Base-by-base conservation (phyloP, 2,329 filamentous ascomycete species). In the Fonsecaea pedrosoi region DNA sequence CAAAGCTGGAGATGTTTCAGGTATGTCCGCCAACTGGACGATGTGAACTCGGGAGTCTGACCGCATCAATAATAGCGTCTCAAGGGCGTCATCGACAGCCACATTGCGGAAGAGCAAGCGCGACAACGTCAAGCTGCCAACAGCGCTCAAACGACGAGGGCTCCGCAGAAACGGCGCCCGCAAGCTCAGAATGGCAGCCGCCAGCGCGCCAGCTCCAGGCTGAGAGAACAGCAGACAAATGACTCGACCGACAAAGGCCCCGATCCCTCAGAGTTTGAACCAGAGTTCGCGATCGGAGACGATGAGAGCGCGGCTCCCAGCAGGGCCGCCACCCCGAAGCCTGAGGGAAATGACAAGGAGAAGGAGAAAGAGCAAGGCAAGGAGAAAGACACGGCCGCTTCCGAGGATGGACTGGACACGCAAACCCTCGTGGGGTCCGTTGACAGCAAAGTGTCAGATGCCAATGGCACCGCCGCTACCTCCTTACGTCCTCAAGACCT, bases 51-150 rank as follows among this genome's bases (percentile, higher is more conserved):
- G 7, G 30, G 25, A 21, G 9, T 57, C 65, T 65, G 42, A 61
- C 40, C 15, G 30, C 45, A 40, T 35, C 18, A 6, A 60, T 25
- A 6, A 60, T 25, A 25, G 91, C 87, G 91, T 83, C 83, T 96
- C 73, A 91, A 92, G 81, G 91, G 90, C 74, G 91, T 90, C 67
- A 92, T 96, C 77, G 92, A 96, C 77, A 89, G 89, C 74, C 90
- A 90, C 74, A 95, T 97, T 75, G 91, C 92, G 74, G 92, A 97
- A 81, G 94, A 97, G 81, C 92, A 96, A 80, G 91, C 92, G 65
- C 90, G 92, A 66, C 90, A 93, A 76, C 86, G 86, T 75, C 79
- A 81, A 34, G 68, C 72, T 21, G 54, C 62, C 18, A 45, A 76
- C 73, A n/a, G 65, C 77, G 58, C 83, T 4, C 77, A 61, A 40